Evolutionary conservation across 441 rosid species (phyloP).

Genomic region (Lepidium campestre): DNA sequence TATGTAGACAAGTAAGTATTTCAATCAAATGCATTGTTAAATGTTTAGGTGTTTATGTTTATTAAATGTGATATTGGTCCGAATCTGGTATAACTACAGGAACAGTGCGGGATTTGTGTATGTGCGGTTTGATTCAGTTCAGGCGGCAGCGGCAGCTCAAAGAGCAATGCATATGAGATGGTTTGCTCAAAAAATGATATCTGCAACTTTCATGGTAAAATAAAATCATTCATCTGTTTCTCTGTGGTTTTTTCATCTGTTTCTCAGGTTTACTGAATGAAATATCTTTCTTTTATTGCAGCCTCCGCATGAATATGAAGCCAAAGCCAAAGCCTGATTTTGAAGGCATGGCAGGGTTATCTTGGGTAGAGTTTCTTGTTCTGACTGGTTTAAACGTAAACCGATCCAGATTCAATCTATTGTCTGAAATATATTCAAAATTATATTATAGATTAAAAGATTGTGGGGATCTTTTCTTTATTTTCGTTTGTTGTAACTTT

Average conservation of each 20-base stretch:
- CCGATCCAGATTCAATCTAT: slow-evolving; percentile 11
- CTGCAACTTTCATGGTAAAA: slow-evolving; percentile 73
- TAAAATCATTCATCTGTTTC: background rate
- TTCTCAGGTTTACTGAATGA: background rate
- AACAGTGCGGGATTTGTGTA: slow-evolving; percentile 70
- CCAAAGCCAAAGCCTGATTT: slow-evolving; percentile 43
- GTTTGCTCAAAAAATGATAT: slow-evolving; percentile 83
- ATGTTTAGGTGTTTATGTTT: background rate
- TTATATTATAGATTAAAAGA: background rate
- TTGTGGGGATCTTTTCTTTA: background rate
- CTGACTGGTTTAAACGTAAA: slow-evolving; percentile 15
- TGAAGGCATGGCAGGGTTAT: slow-evolving; percentile 4
- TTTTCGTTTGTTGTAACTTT: background rate
- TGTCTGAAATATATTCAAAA: slow-evolving; percentile 10
- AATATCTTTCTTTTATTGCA: slow-evolving; percentile 28
- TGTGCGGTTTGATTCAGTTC: slow-evolving; percentile 56
- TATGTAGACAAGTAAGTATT: slow-evolving; percentile 72
- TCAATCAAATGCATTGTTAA: background rate
- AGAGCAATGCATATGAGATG: slow-evolving; percentile 88
- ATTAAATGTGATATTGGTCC: background rate
- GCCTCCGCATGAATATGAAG: slow-evolving; percentile 68
- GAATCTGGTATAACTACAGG: slow-evolving; percentile 33
- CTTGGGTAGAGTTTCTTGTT: slow-evolving; percentile 6
- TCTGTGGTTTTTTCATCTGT: background rate
- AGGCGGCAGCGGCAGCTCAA: slow-evolving; percentile 63